These are phyloP conservation scores for Parathielavia hyrcaniae DNA, from an alignment of 495 filamentous ascomycete genomes.

Conservation along the genomic window DNA sequence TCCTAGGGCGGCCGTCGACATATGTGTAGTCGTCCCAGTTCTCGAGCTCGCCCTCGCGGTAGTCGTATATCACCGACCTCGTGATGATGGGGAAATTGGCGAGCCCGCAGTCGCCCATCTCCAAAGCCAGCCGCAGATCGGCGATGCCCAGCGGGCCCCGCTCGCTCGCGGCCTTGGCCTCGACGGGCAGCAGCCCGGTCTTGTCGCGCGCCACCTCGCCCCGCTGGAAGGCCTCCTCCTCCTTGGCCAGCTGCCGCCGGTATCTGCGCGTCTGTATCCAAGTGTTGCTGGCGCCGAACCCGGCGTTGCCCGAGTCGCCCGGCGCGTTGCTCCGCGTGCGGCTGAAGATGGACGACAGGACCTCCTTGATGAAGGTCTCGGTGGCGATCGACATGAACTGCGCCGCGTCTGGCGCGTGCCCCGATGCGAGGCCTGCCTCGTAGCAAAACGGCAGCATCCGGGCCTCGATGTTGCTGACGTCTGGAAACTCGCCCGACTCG, in stretches of 20 bases:
- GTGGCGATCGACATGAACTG: constrained; percentile 85
- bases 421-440: constrained; percentile 75
- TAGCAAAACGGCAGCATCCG: constrained; percentile 94
- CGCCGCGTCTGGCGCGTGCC: constrained; percentile 64
- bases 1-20: constrained; percentile 34
- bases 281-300: constrained; percentile 55
- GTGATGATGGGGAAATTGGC: constrained; percentile 70
- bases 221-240: constrained; percentile 60
- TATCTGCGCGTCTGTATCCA: constrained; percentile 78
- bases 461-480: constrained; percentile 65
- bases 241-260: constrained; percentile 60
- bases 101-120: constrained; percentile 65
- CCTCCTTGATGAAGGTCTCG: constrained; percentile 87
- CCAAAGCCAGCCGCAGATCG: constrained; percentile 69
- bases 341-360: constrained; percentile 69
- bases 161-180: constrained; percentile 61
- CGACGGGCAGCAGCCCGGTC: constrained; percentile 68
- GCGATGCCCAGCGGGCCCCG: constrained; percentile 65
- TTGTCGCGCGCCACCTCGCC: constrained; percentile 63
- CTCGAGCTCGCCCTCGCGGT: constrained; percentile 71
- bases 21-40: constrained; percentile 50
- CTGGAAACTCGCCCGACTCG: constrained; percentile 91
- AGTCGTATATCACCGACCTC: constrained; percentile 62
- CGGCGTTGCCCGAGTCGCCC: constrained; percentile 47
- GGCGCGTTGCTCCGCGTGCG: constrained; percentile 76